Evolutionary conservation across 352 stramenopile species (phyloP), one percentile per base, ranked within the genome.

Genomic region (Phytophthora macrochlamydospora): DNA sequence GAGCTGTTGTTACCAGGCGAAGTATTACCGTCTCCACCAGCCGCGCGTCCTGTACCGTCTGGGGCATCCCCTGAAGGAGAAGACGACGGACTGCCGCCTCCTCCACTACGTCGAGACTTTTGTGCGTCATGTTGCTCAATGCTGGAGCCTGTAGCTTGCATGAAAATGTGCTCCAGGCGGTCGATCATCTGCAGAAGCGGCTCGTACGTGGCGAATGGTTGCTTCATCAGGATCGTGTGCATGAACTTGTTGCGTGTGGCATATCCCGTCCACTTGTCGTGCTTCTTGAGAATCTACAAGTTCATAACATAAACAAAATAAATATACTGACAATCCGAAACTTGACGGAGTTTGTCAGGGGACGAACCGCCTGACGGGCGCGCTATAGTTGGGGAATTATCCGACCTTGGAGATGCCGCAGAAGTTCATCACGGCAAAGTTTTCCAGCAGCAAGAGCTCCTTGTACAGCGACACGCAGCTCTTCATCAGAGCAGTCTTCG

Each of bases 251-350:
- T 89, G 31, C 89, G 87, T 31, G 89, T 96, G n/a, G 87, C 86
- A 60, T 96, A 96, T 48, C 89, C 89, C n/a, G 89, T 96, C 89
- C 89, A 96, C 65, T 95, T 94, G 78, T 96, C 89, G 62, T 96
- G 89, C 62, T 96, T 96, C 54, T 96, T 96, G 35, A 96, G 74
- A 56, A 96, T 96, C 86, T 90, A 37, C 9, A 59, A 13, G 50
- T 59, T 28, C 31, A 50, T 24, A 37, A 18, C 49, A 65, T 45
- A 9, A 28, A 51, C n/a, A 59, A 44, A 13, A 24, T 66, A 49
- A 55, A 49, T 29, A 18, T 29, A 49, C 2, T 49, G 14, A n/a
- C 6, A 7, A 11, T 40, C 6, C 35, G 9, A 1, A 40, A 40
- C 35, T 11, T 40, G 9, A 40, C 6, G 35, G 31, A 71, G 42